Percentiles rank a stretch among this genome's conserved stretches.
phyloP scores from a whole-genome alignment of 164 flowering plant species.

The Protea cynaroides region DNA sequence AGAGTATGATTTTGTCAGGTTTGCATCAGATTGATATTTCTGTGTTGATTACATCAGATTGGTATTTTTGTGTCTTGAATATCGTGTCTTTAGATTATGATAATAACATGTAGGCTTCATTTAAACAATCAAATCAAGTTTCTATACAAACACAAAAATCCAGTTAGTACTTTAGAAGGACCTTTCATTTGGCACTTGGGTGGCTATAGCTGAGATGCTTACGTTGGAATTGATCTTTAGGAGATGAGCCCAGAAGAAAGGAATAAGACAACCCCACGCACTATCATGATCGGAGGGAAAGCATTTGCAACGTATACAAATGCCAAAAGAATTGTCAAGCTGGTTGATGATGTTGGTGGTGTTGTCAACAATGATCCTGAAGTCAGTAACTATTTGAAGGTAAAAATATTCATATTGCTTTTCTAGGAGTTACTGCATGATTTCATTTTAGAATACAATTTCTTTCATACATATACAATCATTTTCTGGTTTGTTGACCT shows the following conservation, averaged over 20 bases:
- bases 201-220: not conserved
- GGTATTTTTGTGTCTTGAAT: too few relatives aligned
- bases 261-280: slow-evolving; percentile 69
- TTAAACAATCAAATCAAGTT: not conserved
- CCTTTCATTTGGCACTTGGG: not conserved
- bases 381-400: slow-evolving; percentile 80
- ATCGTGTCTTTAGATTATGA: not conserved
- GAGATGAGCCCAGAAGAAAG: slow-evolving; percentile 86
- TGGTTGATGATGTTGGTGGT: slow-evolving; percentile 89
- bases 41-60: too few relatives aligned
- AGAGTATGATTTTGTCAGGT: too few relatives aligned
- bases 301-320: slow-evolving; percentile 97
- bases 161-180: not conserved
- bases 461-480: too few relatives aligned
- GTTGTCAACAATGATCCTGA: slow-evolving; percentile 91
- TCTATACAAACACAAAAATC: not conserved
- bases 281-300: slow-evolving; percentile 95
- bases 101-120: not conserved
- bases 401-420: slow-evolving; percentile 9
- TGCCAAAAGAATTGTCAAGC: slow-evolving; percentile 93
- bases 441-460: too few relatives aligned
- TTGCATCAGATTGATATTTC: too few relatives aligned
- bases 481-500: too few relatives aligned
- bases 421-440: not conserved
- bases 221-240: slow-evolving; percentile 26